Percentiles rank a stretch among this genome's conserved stretches.
phyloP scores from a whole-genome alignment of 2,329 filamentous ascomycete species.

The Trichoderma koningiopsis region DNA sequence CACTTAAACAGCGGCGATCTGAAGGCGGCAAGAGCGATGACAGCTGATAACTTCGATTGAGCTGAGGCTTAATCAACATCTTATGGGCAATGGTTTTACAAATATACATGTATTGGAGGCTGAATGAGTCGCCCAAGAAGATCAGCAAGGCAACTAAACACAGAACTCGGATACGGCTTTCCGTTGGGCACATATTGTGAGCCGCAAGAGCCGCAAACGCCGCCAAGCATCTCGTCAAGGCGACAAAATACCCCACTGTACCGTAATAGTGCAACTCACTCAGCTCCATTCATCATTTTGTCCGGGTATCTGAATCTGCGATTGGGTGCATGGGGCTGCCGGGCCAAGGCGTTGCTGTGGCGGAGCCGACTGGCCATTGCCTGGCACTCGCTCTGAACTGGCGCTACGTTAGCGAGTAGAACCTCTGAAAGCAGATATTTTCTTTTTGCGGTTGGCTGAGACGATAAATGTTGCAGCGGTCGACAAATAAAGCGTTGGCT shows the following conservation, averaged over 20 bases:
- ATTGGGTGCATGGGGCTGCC: neutral
- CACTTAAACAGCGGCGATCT: neutral
- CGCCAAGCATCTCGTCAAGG: neutral
- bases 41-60: neutral
- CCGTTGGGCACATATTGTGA: neutral
- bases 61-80: neutral
- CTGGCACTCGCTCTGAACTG: neutral
- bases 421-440: neutral
- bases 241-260: neutral
- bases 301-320: neutral
- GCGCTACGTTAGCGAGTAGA: neutral
- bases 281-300: neutral
- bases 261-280: neutral
- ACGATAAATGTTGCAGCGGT: neutral
- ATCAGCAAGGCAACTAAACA: neutral
- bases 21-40: neutral
- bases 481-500: neutral
- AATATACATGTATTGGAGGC: rapidly evolving
- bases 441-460: neutral
- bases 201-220: neutral
- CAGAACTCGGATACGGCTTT: neutral
- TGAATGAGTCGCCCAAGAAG: neutral
- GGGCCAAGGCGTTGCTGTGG: neutral
- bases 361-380: neutral
- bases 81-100: neutral